phyloP scores from a whole-genome alignment of 1,284 basidiomycete species.

The Vanrija sp. region DNA sequence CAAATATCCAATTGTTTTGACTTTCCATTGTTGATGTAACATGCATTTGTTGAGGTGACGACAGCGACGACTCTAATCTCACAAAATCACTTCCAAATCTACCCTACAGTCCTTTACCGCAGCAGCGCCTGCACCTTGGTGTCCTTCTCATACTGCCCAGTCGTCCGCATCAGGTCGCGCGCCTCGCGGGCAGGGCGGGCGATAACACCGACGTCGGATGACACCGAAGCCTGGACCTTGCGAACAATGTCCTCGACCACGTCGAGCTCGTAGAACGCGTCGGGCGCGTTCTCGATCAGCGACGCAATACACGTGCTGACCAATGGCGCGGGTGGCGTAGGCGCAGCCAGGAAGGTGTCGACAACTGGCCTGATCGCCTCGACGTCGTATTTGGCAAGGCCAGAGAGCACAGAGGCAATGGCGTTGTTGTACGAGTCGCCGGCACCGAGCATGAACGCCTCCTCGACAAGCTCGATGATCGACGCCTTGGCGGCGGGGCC shows the following conservation, averaged over 20 bases:
- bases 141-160: constrained; percentile 36
- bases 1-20: background rate
- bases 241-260: constrained; percentile 61
- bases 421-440: constrained; percentile 67
- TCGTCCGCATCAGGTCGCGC: constrained; percentile 64
- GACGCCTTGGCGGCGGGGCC: constrained; percentile 69
- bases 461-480: constrained; percentile 69
- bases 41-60: background rate
- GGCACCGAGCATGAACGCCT: constrained; percentile 63
- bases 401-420: constrained; percentile 63
- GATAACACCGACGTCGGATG: constrained; percentile 68
- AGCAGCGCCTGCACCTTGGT: constrained; percentile 34
- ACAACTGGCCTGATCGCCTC: constrained; percentile 66
- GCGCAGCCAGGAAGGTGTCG: constrained; percentile 48
- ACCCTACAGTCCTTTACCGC: constrained; percentile 7
- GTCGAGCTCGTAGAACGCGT: constrained; percentile 64
- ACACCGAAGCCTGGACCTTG: constrained; percentile 68
- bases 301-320: constrained; percentile 63
- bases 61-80: background rate
- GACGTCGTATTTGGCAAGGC: constrained; percentile 61
- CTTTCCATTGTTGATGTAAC: background rate
- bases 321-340: constrained; percentile 46
- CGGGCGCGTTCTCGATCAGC: constrained; percentile 56
- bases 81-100: background rate
- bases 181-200: constrained; percentile 80